Evolutionary conservation across 768 basidiomycete species (phyloP).

Genomic region (Hericium rajendrae): DNA sequence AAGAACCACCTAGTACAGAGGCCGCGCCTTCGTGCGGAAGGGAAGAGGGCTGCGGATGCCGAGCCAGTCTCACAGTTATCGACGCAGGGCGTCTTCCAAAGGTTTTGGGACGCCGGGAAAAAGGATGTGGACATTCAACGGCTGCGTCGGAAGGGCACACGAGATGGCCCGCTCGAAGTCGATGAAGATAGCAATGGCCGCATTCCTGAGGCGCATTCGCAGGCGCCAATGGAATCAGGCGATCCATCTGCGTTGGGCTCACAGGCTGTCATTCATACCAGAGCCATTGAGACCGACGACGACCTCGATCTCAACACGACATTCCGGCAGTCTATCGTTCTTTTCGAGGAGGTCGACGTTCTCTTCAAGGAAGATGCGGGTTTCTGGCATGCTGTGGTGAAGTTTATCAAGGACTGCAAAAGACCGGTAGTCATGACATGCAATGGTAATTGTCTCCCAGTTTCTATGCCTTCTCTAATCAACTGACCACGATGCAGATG

Average conservation of each 20-base stretch:
- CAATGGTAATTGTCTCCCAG: slow-evolving; percentile 57
- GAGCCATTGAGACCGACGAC: background rate
- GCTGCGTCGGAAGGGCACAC: background rate
- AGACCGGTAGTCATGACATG: slow-evolving; percentile 93
- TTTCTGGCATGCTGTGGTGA: slow-evolving; percentile 78
- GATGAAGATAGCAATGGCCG: background rate
- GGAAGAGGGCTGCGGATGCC: background rate
- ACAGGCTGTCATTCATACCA: background rate
- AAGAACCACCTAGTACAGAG: slow-evolving; percentile 64
- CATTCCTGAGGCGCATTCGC: slow-evolving; percentile 2
- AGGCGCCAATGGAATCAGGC: slow-evolving; percentile 8
- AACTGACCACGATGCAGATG: slow-evolving; percentile 36
- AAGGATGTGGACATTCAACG: background rate
- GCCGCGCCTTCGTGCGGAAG: slow-evolving; percentile 13
- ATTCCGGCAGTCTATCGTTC: slow-evolving; percentile 67
- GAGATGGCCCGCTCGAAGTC: background rate
- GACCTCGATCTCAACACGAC: background rate
- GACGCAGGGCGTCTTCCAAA: background rate
- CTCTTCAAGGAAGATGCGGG: slow-evolving; percentile 78
- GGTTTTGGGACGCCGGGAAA: too few species aligned
- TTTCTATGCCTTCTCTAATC: slow-evolving; percentile 7
- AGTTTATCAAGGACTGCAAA: slow-evolving; percentile 73
- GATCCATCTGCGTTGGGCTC: background rate
- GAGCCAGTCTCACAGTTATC: slow-evolving; percentile 8
- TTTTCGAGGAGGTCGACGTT: slow-evolving; percentile 94